phyloP scores from a whole-genome alignment of 257 asterid genomes.

The Coffea eugenioides region DNA sequence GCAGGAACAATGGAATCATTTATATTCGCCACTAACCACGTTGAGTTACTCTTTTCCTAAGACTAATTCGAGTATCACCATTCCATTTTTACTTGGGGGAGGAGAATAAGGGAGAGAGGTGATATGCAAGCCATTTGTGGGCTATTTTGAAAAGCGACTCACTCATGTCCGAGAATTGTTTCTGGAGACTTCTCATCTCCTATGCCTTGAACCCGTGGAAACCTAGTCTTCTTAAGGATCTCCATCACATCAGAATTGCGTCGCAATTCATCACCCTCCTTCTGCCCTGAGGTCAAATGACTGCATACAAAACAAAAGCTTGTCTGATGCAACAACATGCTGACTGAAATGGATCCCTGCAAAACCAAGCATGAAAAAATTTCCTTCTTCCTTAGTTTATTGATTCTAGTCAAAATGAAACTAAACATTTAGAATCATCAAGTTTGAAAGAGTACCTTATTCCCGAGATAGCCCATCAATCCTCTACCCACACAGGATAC shows the following conservation, averaged over 20 bases:
- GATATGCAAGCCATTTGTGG: background rate
- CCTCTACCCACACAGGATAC: slow-evolving; percentile 96
- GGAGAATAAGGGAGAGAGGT: background rate
- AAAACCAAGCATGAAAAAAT: slow-evolving; percentile 12
- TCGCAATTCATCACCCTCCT: slow-evolving; percentile 95
- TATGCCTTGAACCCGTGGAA: slow-evolving; percentile 67
- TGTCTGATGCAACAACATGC: slow-evolving; percentile 96
- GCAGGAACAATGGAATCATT: background rate
- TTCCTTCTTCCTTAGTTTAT: background rate
- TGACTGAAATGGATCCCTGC: slow-evolving; percentile 96
- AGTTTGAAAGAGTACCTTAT: slow-evolving; percentile 58
- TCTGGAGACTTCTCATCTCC: slow-evolving; percentile 89
- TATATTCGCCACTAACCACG: background rate
- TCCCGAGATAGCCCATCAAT: slow-evolving; percentile 97
- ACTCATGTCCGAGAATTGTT: slow-evolving; percentile 89
- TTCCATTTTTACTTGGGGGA: background rate
- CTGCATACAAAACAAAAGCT: slow-evolving; percentile 97
- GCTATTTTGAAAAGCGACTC: slow-evolving; percentile 24
- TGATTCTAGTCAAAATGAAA: background rate
- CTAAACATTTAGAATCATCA: background rate
- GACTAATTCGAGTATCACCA: background rate
- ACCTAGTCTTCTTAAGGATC: slow-evolving; percentile 85
- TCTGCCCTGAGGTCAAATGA: slow-evolving; percentile 95
- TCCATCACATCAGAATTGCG: slow-evolving; percentile 93
- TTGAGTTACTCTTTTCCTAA: background rate